phyloP scores from a whole-genome alignment of 31 red algal genomes.

The Endocladia muricata region DNA sequence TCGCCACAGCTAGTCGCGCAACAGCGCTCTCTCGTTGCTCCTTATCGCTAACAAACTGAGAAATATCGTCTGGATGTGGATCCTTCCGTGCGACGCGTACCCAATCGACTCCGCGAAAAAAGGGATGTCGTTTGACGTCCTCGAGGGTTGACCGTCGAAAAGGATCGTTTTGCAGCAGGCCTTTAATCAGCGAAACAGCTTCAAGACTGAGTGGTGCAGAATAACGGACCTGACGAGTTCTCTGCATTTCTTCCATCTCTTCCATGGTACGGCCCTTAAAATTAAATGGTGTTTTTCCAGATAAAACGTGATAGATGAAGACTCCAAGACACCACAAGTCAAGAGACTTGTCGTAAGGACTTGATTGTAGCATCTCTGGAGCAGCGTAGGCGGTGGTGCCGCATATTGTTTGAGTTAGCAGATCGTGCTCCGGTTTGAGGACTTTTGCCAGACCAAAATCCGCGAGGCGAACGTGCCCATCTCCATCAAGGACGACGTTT shows the following conservation, averaged over 20 bases:
- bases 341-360: conserved; percentile 46
- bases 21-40: conserved; percentile 41
- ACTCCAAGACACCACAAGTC: conserved; percentile 70
- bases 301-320: conserved; percentile 66
- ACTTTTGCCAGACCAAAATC: conserved; percentile 87
- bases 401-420: conserved; percentile 81
- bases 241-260: conserved; percentile 66
- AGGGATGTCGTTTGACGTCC: conserved; percentile 84
- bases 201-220: conserved; percentile 58
- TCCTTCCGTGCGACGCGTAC: conserved; percentile 45
- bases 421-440: conserved; percentile 45
- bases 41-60: conserved; percentile 31
- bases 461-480: conserved; percentile 88
- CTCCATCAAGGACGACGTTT: conserved; percentile 83
- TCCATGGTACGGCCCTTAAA: conserved; percentile 51
- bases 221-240: conserved; percentile 45
- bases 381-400: conserved; percentile 74
- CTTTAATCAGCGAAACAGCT: conserved; percentile 72
- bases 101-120: conserved; percentile 81
- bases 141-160: conserved; percentile 50
- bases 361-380: conserved; percentile 64
- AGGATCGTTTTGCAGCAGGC: conserved; percentile 63
- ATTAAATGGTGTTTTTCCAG: conserved; percentile 71
- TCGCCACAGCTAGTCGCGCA: conserved; percentile 28
- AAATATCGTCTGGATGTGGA: conserved; percentile 36